Percentiles rank a stretch among this genome's conserved stretches.
Conservation (phyloP, 1,284 basidiomycete species). For the Bothia castanella region DNA sequence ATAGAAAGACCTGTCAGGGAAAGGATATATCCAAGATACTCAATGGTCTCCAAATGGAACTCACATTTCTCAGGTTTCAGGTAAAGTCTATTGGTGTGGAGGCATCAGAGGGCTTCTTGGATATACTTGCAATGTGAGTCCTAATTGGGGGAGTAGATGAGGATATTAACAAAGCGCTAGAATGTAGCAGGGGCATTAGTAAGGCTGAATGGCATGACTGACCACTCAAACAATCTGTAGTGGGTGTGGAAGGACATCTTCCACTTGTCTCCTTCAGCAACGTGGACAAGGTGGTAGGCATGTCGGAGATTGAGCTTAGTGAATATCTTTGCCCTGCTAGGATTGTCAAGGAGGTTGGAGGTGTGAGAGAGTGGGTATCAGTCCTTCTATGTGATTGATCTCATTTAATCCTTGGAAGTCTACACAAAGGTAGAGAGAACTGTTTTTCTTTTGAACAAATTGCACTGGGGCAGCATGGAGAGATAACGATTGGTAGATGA, state of each 20-base stretch:
- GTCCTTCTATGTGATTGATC: not conserved
- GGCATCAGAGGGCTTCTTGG: conserved; percentile 25
- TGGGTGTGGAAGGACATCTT: not conserved
- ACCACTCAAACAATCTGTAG: not conserved
- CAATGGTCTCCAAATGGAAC: conserved; percentile 18
- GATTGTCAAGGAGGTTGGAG: not conserved
- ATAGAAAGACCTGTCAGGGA: not conserved
- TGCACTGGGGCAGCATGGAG: not conserved
- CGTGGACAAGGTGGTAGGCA: not conserved
- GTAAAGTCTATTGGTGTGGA: conserved; percentile 20
- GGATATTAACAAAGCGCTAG: not conserved
- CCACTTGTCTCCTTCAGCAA: not conserved
- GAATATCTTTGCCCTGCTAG: not conserved
- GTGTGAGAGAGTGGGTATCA: not conserved
- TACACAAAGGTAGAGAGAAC: not conserved
- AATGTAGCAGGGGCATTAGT: not conserved
- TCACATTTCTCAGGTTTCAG: conserved; percentile 31
- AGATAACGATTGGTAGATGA: not conserved
- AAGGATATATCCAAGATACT: conserved; percentile 28
- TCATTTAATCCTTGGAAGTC: not conserved
- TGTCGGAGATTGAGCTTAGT: not conserved
- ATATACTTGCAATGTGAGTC: conserved; percentile 29
- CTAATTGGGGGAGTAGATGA: not conserved
- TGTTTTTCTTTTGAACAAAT: not conserved
- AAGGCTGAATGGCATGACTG: not conserved